These are phyloP conservation scores for Saprolegnia diclina DNA, from an alignment of 352 stramenopile species.

Conservation along the genomic window DNA sequence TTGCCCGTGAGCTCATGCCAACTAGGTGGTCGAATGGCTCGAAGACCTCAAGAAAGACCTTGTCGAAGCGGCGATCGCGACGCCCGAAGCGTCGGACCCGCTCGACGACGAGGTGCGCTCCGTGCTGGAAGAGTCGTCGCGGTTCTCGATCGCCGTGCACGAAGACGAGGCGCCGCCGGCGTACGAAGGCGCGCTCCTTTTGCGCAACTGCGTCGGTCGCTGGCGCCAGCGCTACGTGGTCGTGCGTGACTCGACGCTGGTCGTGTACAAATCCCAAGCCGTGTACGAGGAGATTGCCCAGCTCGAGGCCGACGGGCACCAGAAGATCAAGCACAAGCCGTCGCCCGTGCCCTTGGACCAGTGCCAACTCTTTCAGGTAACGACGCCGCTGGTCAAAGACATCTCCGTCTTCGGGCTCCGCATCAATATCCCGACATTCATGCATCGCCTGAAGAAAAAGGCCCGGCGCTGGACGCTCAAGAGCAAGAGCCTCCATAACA, in stretches of 20 bases:
- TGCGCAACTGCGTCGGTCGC: slow-evolving; percentile 9
- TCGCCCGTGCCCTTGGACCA: neutral
- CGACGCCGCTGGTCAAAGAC: slow-evolving; percentile 3
- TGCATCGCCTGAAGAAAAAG: slow-evolving; percentile 21
- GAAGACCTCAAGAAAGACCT: slow-evolving; percentile 28
- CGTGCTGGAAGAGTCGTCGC: neutral
- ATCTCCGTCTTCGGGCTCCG: slow-evolving; percentile 3
- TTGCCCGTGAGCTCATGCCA: neutral
- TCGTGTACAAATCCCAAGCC: slow-evolving; percentile 16
- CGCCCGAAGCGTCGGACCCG: neutral
- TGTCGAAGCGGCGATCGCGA: neutral
- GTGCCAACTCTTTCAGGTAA: slow-evolving; percentile 14
- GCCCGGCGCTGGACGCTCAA: slow-evolving; percentile 15
- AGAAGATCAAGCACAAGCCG: neutral
- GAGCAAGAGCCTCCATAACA: neutral
- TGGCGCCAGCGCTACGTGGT: slow-evolving; percentile 23
- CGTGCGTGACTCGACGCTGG: slow-evolving; percentile 8
- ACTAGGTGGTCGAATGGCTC: slow-evolving; percentile 25
- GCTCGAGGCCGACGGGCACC: slow-evolving; percentile 1
- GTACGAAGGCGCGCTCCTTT: slow-evolving; percentile 7
- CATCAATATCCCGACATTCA: slow-evolving; percentile 10
- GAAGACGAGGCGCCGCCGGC: slow-evolving; percentile 8
- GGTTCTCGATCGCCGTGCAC: neutral
- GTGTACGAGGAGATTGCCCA: neutral
- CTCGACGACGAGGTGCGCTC: slow-evolving; percentile 11